These are phyloP conservation scores for Calocybe gangraenosa DNA, from an alignment of 768 basidiomycete genomes.

Conservation along the genomic window DNA sequence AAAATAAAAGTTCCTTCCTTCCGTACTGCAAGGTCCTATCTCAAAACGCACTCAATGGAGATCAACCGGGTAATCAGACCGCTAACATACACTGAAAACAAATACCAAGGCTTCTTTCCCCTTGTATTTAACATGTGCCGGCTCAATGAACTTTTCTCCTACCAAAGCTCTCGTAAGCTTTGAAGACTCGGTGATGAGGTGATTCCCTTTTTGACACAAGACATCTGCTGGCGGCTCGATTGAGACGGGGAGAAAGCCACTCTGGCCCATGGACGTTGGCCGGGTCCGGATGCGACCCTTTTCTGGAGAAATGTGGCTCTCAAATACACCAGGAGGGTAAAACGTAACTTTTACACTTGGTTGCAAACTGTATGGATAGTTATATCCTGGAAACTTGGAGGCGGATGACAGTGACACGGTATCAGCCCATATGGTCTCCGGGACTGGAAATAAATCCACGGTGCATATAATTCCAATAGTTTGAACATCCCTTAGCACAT, in stretches of 20 bases:
- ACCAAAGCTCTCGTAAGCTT: slow-evolving; percentile 50
- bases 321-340: slow-evolving; percentile 35
- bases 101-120: slow-evolving; percentile 54
- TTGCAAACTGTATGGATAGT: neutral
- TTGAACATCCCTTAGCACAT: slow-evolving; percentile 40
- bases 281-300: neutral
- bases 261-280: slow-evolving; percentile 33
- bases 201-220: slow-evolving; percentile 26
- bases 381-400: neutral
- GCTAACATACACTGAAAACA: slow-evolving; percentile 51
- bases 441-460: slow-evolving; percentile 66
- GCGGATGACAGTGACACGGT: too few relatives aligned
- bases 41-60: slow-evolving; percentile 5
- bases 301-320: slow-evolving; percentile 23
- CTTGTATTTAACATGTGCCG: slow-evolving; percentile 47
- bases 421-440: slow-evolving; percentile 22
- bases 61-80: neutral
- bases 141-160: slow-evolving; percentile 60
- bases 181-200: slow-evolving; percentile 35
- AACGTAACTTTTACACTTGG: slow-evolving; percentile 23
- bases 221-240: slow-evolving; percentile 25
- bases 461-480: slow-evolving; percentile 63
- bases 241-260: slow-evolving; percentile 26
- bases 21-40: slow-evolving; percentile 65
- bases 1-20: slow-evolving; percentile 63